These are phyloP conservation scores for Botrytis byssoidea DNA, from an alignment of 2,329 filamentous ascomycete genomes.

Conservation along the genomic window DNA sequence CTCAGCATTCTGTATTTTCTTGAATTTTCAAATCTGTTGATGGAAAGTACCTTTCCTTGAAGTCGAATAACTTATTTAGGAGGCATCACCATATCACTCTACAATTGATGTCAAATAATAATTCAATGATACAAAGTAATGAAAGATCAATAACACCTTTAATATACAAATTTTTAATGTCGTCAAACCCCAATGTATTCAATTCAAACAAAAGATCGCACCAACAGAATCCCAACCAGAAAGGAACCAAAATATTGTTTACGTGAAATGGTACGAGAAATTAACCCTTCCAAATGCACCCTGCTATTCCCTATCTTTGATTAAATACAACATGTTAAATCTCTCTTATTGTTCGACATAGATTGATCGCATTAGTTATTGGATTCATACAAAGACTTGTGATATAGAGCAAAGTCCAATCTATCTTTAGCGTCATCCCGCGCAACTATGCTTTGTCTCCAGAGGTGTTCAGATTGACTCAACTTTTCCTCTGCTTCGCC, in stretches of 20 bases:
- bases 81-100: not conserved
- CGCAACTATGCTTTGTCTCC: not conserved
- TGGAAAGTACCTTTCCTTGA: not conserved
- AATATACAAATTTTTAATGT: not conserved
- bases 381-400: not conserved
- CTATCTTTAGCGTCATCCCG: not conserved
- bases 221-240: not conserved
- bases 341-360: not conserved
- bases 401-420: not conserved
- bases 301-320: not conserved
- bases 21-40: not conserved
- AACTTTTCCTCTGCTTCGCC: not conserved
- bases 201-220: not conserved
- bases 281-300: not conserved
- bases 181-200: not conserved
- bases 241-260: not conserved
- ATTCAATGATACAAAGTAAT: not conserved
- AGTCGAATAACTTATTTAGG: not conserved
- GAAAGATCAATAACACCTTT: not conserved
- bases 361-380: not conserved
- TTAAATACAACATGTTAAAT: not conserved
- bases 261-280: not conserved
- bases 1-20: not conserved
- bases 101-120: not conserved
- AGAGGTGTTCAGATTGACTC: not conserved